Evolutionary conservation across 1,284 basidiomycete genomes (phyloP), one percentile per base, ranked within the genome.

Genomic region (Heterobasidion irregulare): DNA sequence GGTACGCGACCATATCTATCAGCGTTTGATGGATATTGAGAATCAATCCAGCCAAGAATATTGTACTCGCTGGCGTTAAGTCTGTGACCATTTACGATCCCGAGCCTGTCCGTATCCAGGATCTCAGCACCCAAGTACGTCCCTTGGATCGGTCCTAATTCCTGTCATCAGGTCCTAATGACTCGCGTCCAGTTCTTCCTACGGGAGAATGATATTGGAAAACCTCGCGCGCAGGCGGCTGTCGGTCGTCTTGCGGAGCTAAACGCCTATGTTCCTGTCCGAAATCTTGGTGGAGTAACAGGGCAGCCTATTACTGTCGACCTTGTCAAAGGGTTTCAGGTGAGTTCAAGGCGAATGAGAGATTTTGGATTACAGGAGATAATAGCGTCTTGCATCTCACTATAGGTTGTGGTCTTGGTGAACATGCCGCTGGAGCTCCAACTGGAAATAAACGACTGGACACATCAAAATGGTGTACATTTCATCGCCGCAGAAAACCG

Each of bases 61-160:
- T 98, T 54, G 89, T 86, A 50, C 79, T 99, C 50, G 97, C 97
- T 50, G 97, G 97, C 59, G 97, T 99, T 56, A 99, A 98, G 76
- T 95, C 92, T 19, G 96, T 99, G 47, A 98, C 95, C 15, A 80
- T 99, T 59, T 98, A 86, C 68, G 97, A 99, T 72, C 95, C 96
- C 8, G 86, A 93, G 58, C 90, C 85, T 7, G 91, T 96, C 16
- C 79, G 83, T 50, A 68, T 96, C 45, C 84, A 89, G 61, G 97
- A 99, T 72, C 79, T 99, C 50, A 91, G 94, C 68, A 92, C 94
- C 6, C 94, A 98, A 75, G 93, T 89, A 63, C 19, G 19, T 41
- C 13, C 47, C 58, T 2, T 13, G 49, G 7, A 38, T 35, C 49
- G 36, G 47, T 15, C 34, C n/a, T 47, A 52, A 50, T 35, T 35